These are phyloP conservation scores for Venturia pyrina DNA, from an alignment of 2,329 filamentous ascomycete species.

Conservation along the genomic window DNA sequence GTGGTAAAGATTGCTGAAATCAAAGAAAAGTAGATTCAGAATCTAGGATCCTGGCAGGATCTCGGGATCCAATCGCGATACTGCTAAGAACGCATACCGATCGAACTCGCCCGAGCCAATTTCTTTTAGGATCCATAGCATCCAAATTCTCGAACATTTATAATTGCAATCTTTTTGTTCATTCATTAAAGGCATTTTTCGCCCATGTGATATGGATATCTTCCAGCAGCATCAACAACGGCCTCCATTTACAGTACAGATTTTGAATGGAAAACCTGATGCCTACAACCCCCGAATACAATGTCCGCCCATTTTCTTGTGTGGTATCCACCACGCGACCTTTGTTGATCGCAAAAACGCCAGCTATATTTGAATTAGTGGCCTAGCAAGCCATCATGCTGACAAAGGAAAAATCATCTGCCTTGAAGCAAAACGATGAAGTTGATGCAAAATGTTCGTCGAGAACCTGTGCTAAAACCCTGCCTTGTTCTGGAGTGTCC, in stretches of 20 bases:
- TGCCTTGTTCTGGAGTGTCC: not conserved
- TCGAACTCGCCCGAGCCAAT: too few species aligned
- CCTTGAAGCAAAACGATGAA: not conserved
- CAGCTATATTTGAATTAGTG: not conserved
- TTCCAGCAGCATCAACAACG: not conserved
- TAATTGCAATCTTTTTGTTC: not conserved
- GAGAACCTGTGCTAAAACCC: not conserved
- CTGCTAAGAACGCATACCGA: too few species aligned
- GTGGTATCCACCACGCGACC: not conserved
- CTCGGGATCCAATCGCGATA: too few species aligned
- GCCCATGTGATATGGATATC: not conserved
- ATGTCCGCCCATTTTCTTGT: not conserved
- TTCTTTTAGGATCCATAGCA: too few species aligned
- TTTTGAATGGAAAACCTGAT: not conserved
- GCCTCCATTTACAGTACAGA: not conserved
- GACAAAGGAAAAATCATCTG: not conserved
- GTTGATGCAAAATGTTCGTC: not conserved
- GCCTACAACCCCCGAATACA: not conserved
- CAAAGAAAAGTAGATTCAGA: too few species aligned
- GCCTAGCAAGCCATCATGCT: not conserved
- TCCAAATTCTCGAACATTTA: not conserved
- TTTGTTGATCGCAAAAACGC: not conserved
- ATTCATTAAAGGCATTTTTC: not conserved
- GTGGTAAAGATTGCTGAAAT: too few species aligned
- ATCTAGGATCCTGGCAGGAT: too few species aligned